Evolutionary conservation across 306 rosid genomes (phyloP).

Genomic region (Argentina anserina): DNA sequence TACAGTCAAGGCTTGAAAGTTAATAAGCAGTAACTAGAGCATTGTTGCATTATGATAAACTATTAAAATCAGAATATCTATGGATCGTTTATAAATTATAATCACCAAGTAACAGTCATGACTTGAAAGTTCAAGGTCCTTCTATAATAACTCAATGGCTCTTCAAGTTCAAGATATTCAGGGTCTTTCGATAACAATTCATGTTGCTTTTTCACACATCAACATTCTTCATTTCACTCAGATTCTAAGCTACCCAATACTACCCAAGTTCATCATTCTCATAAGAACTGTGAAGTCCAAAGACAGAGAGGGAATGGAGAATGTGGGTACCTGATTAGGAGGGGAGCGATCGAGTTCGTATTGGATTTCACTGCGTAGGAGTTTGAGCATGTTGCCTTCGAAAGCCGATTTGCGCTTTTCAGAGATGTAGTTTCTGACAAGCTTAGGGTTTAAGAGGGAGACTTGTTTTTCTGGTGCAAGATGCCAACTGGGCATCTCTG

Average conservation of each 20-base stretch:
- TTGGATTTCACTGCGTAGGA: slow-evolving; percentile 67
- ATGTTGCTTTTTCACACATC: not conserved
- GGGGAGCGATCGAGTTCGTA: slow-evolving; percentile 64
- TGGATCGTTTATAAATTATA: not conserved
- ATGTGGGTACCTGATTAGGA: slow-evolving; percentile 33
- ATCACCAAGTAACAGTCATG: not conserved
- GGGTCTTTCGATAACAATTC: not conserved
- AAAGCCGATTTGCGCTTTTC: slow-evolving; percentile 74
- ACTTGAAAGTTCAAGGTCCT: not conserved
- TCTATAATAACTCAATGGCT: not conserved
- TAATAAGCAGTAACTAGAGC: no score
- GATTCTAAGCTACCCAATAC: not conserved
- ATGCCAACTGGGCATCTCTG: slow-evolving; percentile 7
- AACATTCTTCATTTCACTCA: not conserved
- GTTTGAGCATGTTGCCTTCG: slow-evolving; percentile 62
- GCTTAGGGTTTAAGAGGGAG: slow-evolving; percentile 5
- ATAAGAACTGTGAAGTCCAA: not conserved
- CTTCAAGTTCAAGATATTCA: not conserved
- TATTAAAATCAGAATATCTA: not conserved
- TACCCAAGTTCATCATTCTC: not conserved
- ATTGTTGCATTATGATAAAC: no score
- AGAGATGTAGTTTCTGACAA: slow-evolving; percentile 51
- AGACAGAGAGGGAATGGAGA: not conserved
- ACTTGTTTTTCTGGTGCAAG: slow-evolving; percentile 11
- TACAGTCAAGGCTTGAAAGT: no score